Evolutionary conservation across 225 moss, liverwort and hornwort species (phyloP).

Genomic region (Straminergon stramineum): DNA sequence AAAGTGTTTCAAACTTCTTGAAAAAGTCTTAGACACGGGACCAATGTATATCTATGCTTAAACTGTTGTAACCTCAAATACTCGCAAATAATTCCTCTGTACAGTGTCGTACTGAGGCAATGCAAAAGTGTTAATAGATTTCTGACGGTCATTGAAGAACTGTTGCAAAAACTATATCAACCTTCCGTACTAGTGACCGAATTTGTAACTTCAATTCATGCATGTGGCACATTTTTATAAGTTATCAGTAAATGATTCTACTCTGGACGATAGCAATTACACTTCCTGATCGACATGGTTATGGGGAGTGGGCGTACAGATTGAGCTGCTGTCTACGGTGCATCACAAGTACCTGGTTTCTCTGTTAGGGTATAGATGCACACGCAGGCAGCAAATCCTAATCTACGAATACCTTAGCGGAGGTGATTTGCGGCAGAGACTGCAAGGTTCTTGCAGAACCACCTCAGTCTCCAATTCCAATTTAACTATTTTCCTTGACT

Average conservation of each 20-base stretch:
- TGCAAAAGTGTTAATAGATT: neutral
- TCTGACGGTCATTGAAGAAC: neutral
- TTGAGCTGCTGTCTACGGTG: conserved; percentile 38
- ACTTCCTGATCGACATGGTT: neutral
- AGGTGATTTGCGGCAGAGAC: conserved; percentile 5
- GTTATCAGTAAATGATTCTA: neutral
- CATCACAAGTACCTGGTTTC: conserved; percentile 35
- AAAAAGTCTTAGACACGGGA: neutral
- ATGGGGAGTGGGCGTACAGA: neutral
- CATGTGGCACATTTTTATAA: neutral
- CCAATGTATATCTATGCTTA: neutral
- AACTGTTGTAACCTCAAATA: neutral
- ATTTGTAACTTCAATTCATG: neutral
- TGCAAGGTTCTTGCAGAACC: neutral
- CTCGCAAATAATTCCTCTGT: neutral
- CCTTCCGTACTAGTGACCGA: neutral
- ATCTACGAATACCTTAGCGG: conserved; percentile 28
- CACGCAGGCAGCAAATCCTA: conserved; percentile 13
- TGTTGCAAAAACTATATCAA: neutral
- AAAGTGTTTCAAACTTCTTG: too few relatives aligned
- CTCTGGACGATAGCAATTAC: neutral
- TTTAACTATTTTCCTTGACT: neutral
- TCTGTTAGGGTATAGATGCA: conserved; percentile 30
- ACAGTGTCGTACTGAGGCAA: neutral
- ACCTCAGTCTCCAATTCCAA: too few relatives aligned